These are phyloP conservation scores for Noccaea caerulescens DNA, from an alignment of 345 rosid genomes.

Conservation along the genomic window DNA sequence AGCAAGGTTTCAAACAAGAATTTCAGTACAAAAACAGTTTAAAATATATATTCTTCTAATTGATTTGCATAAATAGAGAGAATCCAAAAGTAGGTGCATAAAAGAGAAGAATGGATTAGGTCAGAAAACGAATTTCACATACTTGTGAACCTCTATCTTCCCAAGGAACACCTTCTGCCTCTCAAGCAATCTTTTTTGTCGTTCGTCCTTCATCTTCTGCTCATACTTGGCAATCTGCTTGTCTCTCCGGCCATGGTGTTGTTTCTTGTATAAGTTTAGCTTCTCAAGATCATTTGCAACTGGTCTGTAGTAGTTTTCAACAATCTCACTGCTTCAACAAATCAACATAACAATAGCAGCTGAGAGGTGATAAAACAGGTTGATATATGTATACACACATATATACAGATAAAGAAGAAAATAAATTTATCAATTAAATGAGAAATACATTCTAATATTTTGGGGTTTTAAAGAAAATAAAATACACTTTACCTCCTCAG, in stretches of 20 bases:
- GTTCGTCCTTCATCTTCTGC: constrained; percentile 91
- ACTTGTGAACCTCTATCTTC: constrained; percentile 93
- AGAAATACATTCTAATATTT: not conserved
- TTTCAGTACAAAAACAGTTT: not conserved
- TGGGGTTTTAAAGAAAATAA: not conserved
- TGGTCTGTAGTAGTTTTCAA: constrained; percentile 79
- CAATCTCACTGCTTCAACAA: constrained; percentile 65
- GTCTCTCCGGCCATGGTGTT: constrained; percentile 88
- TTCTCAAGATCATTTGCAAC: constrained; percentile 70
- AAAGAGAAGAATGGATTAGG: not conserved
- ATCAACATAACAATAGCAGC: constrained; percentile 18
- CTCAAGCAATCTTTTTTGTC: constrained; percentile 91
- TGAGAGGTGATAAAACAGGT: constrained; percentile 1
- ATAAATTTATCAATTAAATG: not conserved
- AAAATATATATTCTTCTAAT: not conserved
- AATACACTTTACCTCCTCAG: constrained; percentile 60
- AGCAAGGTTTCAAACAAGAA: constrained; percentile 32
- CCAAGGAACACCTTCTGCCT: constrained; percentile 94
- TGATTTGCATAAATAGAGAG: not conserved
- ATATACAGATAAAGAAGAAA: not conserved
- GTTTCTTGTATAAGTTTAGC: constrained; percentile 64
- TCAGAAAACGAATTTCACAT: constrained; percentile 30
- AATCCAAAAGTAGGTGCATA: constrained; percentile 13
- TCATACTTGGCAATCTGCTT: constrained; percentile 84
- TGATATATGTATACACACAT: not conserved